phyloP scores from a whole-genome alignment of 495 filamentous ascomycete species.

The Aspergillus cavernicola region DNA sequence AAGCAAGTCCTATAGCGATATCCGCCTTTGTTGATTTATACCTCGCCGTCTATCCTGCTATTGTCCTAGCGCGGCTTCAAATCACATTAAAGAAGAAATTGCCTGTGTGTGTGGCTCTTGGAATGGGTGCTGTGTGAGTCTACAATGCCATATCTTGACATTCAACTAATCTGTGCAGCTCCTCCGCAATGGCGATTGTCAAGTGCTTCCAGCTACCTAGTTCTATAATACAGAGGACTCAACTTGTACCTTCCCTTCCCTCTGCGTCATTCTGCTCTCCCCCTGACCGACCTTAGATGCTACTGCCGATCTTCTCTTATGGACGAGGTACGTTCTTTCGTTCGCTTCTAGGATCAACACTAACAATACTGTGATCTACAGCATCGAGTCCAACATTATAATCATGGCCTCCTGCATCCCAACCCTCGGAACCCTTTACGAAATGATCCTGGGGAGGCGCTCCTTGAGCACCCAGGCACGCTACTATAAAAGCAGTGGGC shows the following conservation, averaged over 20 bases:
- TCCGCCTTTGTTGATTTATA: constrained; percentile 45
- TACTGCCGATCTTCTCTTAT: constrained; percentile 38
- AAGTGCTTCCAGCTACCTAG: constrained; percentile 39
- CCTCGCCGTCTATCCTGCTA: constrained; percentile 44
- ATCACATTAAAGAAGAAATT: constrained; percentile 45
- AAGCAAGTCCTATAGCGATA: constrained; percentile 6
- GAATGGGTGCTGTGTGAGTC: constrained; percentile 34
- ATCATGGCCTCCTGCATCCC: constrained; percentile 50
- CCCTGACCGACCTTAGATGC: constrained; percentile 18
- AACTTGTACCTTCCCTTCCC: constrained; percentile 27
- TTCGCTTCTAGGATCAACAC: background rate
- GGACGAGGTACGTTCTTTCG: constrained; percentile 35
- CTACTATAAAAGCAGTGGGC: constrained; percentile 2
- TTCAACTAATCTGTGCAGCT: constrained; percentile 4
- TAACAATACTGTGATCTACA: constrained; percentile 13
- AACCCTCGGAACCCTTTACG: constrained; percentile 39
- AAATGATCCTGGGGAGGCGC: constrained; percentile 25
- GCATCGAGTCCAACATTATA: constrained; percentile 43
- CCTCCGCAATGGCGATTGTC: constrained; percentile 28
- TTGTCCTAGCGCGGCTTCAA: constrained; percentile 42
- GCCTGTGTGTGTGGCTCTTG: constrained; percentile 37
- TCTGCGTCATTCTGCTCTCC: no score
- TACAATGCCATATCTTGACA: background rate
- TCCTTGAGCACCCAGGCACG: constrained; percentile 10
- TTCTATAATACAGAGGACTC: constrained; percentile 33